Percentiles rank a stretch among this genome's conserved stretches.
Evolutionary conservation across 176 grass and related monocot species (phyloP).

Genomic region (Bothriochloa decipiens): DNA sequence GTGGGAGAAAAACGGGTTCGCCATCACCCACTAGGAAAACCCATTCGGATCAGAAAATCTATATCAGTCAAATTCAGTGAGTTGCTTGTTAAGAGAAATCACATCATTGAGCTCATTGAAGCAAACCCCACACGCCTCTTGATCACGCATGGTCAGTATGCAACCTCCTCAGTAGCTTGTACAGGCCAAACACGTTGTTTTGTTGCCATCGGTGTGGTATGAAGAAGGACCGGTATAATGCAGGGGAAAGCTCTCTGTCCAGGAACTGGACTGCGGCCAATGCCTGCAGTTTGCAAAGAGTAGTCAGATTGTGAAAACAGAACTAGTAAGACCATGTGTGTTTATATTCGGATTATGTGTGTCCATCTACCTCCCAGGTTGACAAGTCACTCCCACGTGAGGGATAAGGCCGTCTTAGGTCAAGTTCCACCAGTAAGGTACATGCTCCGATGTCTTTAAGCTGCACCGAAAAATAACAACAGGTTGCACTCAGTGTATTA

Average conservation of each 20-base stretch:
- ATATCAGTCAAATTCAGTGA: background rate
- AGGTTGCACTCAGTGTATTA: background rate
- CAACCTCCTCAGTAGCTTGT: conserved; percentile 78
- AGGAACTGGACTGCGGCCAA: conserved; percentile 72
- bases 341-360: background rate
- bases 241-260: conserved; percentile 89
- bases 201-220: conserved; percentile 85
- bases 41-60: conserved; percentile 5
- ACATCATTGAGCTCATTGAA: background rate
- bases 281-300: conserved; percentile 48
- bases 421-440: conserved; percentile 81
- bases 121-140: background rate
- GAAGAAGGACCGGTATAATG: conserved; percentile 87
- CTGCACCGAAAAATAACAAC: conserved; percentile 41
- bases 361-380: conserved; percentile 82
- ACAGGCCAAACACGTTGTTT: conserved; percentile 87
- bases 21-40: background rate
- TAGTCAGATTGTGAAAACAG: conserved; percentile 16
- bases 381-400: conserved; percentile 76
- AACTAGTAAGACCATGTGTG: background rate
- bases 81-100: background rate
- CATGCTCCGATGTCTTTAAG: conserved; percentile 72
- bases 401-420: conserved; percentile 78
- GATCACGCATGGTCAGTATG: conserved; percentile 19
- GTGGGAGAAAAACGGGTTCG: background rate